A percentile compares a stretch with the other conserved stretches of the same genome.
phyloP scores from a whole-genome alignment of 805 yeast genomes.

The Sungouiozyma ichnusensis region DNA sequence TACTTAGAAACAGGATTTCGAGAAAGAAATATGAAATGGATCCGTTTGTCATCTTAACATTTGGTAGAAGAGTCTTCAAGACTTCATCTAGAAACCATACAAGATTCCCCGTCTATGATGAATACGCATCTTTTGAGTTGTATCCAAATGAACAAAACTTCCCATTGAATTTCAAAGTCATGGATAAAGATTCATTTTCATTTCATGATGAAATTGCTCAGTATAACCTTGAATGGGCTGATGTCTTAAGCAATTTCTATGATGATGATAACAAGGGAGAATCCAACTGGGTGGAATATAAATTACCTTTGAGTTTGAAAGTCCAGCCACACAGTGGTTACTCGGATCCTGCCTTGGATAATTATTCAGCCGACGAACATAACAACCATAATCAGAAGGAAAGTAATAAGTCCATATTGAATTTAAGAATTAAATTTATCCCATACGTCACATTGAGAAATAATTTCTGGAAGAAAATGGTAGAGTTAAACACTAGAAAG shows the following conservation, averaged over 20 bases:
- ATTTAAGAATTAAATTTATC: constrained; percentile 52
- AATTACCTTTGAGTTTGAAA: constrained; percentile 30
- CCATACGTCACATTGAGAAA: constrained; percentile 55
- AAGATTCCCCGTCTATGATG: constrained; percentile 72
- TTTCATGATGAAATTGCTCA: constrained; percentile 75
- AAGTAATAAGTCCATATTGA: constrained; percentile 37
- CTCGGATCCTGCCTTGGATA: background rate
- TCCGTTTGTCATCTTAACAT: constrained; percentile 86
- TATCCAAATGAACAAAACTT: constrained; percentile 53
- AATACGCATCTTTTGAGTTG: constrained; percentile 70
- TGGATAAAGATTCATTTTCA: constrained; percentile 79
- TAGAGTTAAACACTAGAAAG: constrained; percentile 34
- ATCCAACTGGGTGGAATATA: constrained; percentile 17
- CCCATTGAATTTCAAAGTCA: constrained; percentile 57
- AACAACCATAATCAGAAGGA: constrained; percentile 1
- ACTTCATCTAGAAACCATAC: constrained; percentile 80
- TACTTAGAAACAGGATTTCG: constrained; percentile 50
- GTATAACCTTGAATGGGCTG: constrained; percentile 45
- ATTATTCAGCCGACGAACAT: background rate
- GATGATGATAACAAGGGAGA: background rate
- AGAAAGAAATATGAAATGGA: constrained; percentile 83
- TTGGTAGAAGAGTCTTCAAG: constrained; percentile 78
- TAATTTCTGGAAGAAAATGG: constrained; percentile 58
- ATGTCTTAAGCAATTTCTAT: constrained; percentile 24
- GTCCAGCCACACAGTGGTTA: background rate